Base-by-base conservation (phyloP, 345 rosid species). In the Moricandia arvensis region DNA sequence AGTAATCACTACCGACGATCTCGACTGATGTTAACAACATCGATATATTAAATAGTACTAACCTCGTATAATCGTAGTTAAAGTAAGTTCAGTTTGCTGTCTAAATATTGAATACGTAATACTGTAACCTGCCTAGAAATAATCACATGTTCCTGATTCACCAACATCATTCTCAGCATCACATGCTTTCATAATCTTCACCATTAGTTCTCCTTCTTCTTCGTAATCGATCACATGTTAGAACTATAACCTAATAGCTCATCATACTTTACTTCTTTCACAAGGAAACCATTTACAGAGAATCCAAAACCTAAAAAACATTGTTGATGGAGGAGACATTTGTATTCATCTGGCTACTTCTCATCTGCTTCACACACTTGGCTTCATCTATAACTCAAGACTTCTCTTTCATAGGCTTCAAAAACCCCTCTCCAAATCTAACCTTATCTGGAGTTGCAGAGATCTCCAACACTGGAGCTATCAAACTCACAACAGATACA, bases 401-500 rank as follows among this genome's bases (percentile, higher is more conserved):
- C 41, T 79, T 84, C 76, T 73, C 79, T 59, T 84, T 84, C 84
- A 5, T 59, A 31, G 89, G 91, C 33, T 89, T 89, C 78, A 58
- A 58, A 35, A 64, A 43, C 7, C 79, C 81, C 0, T 68, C 77
- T 66, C 62, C 43, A 76, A 85, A 83, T 75, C 63, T 89, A 45
- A 85, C 41, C 81, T n/a, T 91, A 17, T 65, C 69, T 37, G 92
- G 88, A 54, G 87, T 47, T 49, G 86, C 97, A 21, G 83, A 76
- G 77, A 74, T 94, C 64, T 77, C 75, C 18, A n/a, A 61, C 29
- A 78, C 82, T 33, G 97, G 98, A 69, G 5, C 87, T 37, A 83
- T 94, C 26, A 72, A 74, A 55, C 83, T 94, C 59, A 94, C 97
- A 0, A 76, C 89, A 78, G 79, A 80, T 30, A 80, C 87, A 2